phyloP scores from a whole-genome alignment of 2,329 filamentous ascomycete genomes.

The Mycocentrospora acerina region DNA sequence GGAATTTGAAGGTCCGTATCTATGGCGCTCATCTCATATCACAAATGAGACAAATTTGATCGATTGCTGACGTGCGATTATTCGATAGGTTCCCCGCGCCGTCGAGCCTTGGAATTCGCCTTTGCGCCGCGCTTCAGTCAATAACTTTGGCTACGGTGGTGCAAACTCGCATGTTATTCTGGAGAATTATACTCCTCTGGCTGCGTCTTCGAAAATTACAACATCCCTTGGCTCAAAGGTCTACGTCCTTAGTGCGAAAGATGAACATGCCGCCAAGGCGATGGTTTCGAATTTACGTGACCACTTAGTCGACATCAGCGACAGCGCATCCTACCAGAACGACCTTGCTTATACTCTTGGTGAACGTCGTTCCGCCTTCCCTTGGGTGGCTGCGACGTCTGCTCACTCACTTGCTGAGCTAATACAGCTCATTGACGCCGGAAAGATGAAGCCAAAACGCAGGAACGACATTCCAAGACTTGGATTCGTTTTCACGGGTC shows the following conservation, averaged over 20 bases:
- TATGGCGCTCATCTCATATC: neutral
- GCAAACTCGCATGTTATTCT: slow-evolving; percentile 13
- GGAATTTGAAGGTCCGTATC: slow-evolving; percentile 1
- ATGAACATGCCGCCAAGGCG: slow-evolving; percentile 4
- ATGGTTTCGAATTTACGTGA: slow-evolving; percentile 2
- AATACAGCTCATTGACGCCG: neutral
- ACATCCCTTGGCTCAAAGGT: too few relatives aligned
- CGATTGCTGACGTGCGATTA: neutral
- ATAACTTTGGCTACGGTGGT: slow-evolving; percentile 15
- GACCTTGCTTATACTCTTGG: slow-evolving; percentile 12
- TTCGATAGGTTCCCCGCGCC: neutral
- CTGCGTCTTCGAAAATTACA: too few relatives aligned
- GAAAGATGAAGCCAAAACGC: neutral
- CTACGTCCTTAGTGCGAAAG: slow-evolving; percentile 11
- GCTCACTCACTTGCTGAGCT: slow-evolving; percentile 2
- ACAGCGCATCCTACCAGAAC: slow-evolving; percentile 2
- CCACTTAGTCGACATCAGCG: slow-evolving; percentile 1
- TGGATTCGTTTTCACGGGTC: slow-evolving; percentile 36
- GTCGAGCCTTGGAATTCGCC: neutral
- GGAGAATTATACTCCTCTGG: neutral
- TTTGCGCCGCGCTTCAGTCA: slow-evolving; percentile 4
- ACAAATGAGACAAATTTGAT: too few relatives aligned
- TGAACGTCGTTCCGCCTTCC: slow-evolving; percentile 7
- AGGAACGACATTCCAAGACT: slow-evolving; percentile 1
- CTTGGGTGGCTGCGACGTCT: neutral